A percentile compares a stretch with the other conserved stretches of the same genome.
Conservation (phyloP, 768 basidiomycete genomes). For the Chiua virens region DNA sequence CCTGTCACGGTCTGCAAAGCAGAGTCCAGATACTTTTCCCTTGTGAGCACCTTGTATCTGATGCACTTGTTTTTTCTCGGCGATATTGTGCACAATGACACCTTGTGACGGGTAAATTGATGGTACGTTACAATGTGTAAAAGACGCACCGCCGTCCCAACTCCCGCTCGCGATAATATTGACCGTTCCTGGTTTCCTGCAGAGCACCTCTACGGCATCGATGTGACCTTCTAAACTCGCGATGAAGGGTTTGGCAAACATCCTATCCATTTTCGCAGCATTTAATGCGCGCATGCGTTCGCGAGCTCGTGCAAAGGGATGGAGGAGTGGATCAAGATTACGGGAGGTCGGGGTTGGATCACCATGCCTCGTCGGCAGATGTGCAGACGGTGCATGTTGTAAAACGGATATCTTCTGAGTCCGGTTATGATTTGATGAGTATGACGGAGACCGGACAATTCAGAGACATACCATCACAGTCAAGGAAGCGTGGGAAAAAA, state of each 20-base stretch:
- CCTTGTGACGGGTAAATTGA: slow-evolving; percentile 43
- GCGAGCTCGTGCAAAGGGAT: slow-evolving; percentile 89
- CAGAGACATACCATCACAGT: slow-evolving; percentile 12
- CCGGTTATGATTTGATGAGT: slow-evolving; percentile 4
- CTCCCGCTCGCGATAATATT: slow-evolving; percentile 86
- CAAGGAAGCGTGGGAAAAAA: too few relatives aligned
- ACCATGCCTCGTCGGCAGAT: slow-evolving; percentile 73
- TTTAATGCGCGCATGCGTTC: slow-evolving; percentile 94
- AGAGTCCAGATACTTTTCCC: slow-evolving; percentile 81
- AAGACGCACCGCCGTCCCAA: slow-evolving; percentile 87
- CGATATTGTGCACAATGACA: slow-evolving; percentile 82
- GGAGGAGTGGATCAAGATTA: slow-evolving; percentile 93
- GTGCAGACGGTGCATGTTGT: slow-evolving; percentile 75
- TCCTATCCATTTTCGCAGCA: slow-evolving; percentile 94
- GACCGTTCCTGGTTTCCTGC: slow-evolving; percentile 71
- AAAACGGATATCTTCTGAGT: slow-evolving; percentile 81
- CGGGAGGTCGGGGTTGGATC: slow-evolving; percentile 87
- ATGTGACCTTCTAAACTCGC: slow-evolving; percentile 88
- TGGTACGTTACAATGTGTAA: background rate
- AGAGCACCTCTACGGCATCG: slow-evolving; percentile 89
- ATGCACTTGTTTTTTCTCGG: slow-evolving; percentile 51
- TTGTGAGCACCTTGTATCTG: slow-evolving; percentile 74
- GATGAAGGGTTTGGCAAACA: slow-evolving; percentile 98
- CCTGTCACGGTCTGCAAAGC: slow-evolving; percentile 63
- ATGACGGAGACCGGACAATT: background rate